Evolutionary conservation across 108 stramenopile species (phyloP), one percentile per base, ranked within the genome.

Genomic region (Skeletonema costatum): DNA sequence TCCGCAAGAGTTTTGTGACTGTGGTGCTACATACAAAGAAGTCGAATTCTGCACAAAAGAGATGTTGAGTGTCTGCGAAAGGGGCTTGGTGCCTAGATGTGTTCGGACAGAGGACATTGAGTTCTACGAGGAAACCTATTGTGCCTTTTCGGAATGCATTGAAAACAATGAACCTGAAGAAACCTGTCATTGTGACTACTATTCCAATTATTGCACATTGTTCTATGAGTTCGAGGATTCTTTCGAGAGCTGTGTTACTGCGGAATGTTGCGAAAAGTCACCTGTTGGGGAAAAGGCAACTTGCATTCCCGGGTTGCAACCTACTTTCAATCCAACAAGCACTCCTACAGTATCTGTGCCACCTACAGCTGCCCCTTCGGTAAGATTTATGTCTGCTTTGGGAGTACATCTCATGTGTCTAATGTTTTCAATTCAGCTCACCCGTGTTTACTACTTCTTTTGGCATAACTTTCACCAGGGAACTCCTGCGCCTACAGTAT

Each of bases 1-100:
- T 13, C 75, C 81, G 2, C 36, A 82, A 64, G 66, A 62, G 17
- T 82, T 82, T 60, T 82, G 81, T 71, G 69, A 76, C 32, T 82
- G 81, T 30, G 81, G 75, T 32, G 2, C 38, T 19, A 58, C 35
- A 13, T 19, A 73, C 19, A 75, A 66, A 33, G 65, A 82, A 41
- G 71, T 60, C 21, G 14, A 58, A n/a, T 33, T 50, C 10, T 76
- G 81, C 42, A 58, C 75, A 9, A 30, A 59, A 42, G 71, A 82
- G 63, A 63, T 82, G 60, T 53, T 76, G 44, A 35, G 32, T 19
- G 19, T 73, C 1, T 82, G 81, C 33, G 17, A 62, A 21, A 35
- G 48, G 42, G 71, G 66, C 14, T 3, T 66, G 0, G 51, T 82
- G 16, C 44, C 70, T 12, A 60, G 71, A 21, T 82, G 75, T 36